Evolutionary conservation across 192 early-diverging fungal species (phyloP).

Genomic region (Podila minutissima): DNA sequence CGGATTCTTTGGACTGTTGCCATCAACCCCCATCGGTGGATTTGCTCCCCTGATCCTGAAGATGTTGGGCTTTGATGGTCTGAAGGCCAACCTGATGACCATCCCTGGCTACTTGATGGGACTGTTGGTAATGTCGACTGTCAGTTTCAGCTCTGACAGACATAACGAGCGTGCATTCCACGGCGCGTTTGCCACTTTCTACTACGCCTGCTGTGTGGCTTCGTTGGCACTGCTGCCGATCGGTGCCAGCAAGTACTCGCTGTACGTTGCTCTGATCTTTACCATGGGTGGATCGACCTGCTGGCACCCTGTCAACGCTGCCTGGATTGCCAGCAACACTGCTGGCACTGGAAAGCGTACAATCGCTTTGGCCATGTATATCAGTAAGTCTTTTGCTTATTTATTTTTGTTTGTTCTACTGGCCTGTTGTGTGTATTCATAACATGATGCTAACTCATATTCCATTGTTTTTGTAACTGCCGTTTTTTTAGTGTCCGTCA

Average conservation of each 20-base stretch:
- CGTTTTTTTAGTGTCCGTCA: constrained; percentile 36
- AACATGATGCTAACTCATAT: too few species aligned
- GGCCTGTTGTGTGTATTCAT: not conserved
- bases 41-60: constrained; percentile 56
- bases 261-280: constrained; percentile 36
- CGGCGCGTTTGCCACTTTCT: constrained; percentile 27
- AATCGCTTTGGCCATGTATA: constrained; percentile 55
- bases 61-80: constrained; percentile 39
- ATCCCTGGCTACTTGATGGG: constrained; percentile 46
- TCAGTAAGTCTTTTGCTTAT: constrained; percentile 13
- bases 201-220: constrained; percentile 32
- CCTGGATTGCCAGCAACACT: constrained; percentile 54
- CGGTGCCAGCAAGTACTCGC: constrained; percentile 24
- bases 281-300: constrained; percentile 39
- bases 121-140: constrained; percentile 29
- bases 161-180: constrained; percentile 37
- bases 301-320: constrained; percentile 53
- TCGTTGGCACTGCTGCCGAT: constrained; percentile 29
- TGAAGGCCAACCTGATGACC: constrained; percentile 55
- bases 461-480: not conserved
- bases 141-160: constrained; percentile 37
- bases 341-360: constrained; percentile 53
- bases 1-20: constrained; percentile 51
- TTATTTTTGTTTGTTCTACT: not conserved
- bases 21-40: constrained; percentile 28